Evolutionary conservation across 2,329 filamentous ascomycete species (phyloP).

Genomic region (Amauroascus niger): DNA sequence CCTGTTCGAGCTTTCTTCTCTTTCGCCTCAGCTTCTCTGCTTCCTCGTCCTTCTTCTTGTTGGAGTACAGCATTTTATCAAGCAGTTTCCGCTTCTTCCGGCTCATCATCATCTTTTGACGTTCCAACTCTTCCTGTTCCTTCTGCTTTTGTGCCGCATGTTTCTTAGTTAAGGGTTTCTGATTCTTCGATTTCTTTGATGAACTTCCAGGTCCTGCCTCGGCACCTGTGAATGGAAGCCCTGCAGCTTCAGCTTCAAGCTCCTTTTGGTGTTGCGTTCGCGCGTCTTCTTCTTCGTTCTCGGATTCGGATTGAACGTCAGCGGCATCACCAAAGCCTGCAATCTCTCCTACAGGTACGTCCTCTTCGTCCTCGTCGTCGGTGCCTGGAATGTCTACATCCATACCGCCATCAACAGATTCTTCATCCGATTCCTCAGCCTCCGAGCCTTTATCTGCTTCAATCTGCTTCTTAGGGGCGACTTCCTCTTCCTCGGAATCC

Average conservation of each 20-base stretch:
- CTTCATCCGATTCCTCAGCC: slow-evolving; percentile 40
- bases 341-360: slow-evolving; percentile 35
- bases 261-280: slow-evolving; percentile 72
- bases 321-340: slow-evolving; percentile 43
- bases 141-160: slow-evolving; percentile 55
- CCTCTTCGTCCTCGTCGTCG: slow-evolving; percentile 41
- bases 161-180: slow-evolving; percentile 58
- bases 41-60: slow-evolving; percentile 85
- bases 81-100: slow-evolving; percentile 96
- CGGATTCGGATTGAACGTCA: slow-evolving; percentile 40
- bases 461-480: slow-evolving; percentile 30
- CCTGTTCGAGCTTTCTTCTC: slow-evolving; percentile 77
- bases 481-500: slow-evolving; percentile 34
- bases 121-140: slow-evolving; percentile 79
- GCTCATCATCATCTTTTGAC: slow-evolving; percentile 95
- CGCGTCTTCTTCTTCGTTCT: slow-evolving; percentile 52
- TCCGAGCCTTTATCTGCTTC: slow-evolving; percentile 27
- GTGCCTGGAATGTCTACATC: slow-evolving; percentile 42
- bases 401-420: slow-evolving; percentile 41
- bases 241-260: slow-evolving; percentile 82
- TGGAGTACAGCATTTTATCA: slow-evolving; percentile 95
- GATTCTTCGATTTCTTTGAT: slow-evolving; percentile 56
- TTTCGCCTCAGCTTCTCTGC: slow-evolving; percentile 79
- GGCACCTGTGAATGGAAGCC: slow-evolving; percentile 42
- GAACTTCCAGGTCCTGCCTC: slow-evolving; percentile 42